Conservation (phyloP, 164 flowering plant genomes). For the Echeveria elegans region DNA sequence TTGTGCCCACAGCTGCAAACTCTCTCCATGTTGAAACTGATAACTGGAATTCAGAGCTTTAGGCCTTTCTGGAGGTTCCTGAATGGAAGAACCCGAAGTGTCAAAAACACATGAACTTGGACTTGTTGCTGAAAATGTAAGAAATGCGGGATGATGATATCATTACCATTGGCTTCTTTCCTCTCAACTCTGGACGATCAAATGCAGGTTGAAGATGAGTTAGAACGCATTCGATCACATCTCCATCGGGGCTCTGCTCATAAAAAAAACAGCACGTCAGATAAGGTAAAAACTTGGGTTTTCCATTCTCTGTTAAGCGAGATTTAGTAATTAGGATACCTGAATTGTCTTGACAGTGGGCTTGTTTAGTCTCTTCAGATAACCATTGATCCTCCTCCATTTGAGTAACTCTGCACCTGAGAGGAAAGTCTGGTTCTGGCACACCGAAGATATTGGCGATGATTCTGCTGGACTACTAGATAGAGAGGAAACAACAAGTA, state of each 20-base stretch:
- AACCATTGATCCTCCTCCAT: slow-evolving; percentile 29
- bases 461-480: neutral
- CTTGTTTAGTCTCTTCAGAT: slow-evolving; percentile 49
- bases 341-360: slow-evolving; percentile 56
- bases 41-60: slow-evolving; percentile 20
- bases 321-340: slow-evolving; percentile 18
- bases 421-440: slow-evolving; percentile 29
- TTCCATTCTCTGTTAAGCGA: neutral
- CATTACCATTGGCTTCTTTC: slow-evolving; percentile 70
- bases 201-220: slow-evolving; percentile 69
- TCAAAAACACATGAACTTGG: neutral
- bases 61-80: slow-evolving; percentile 80
- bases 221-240: slow-evolving; percentile 72
- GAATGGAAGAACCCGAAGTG: neutral
- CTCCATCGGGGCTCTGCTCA: slow-evolving; percentile 91
- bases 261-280: neutral
- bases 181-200: slow-evolving; percentile 32
- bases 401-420: slow-evolving; percentile 29
- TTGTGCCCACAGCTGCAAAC: slow-evolving; percentile 48
- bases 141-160: neutral
- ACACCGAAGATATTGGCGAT: neutral
- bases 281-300: neutral
- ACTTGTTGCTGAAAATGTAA: neutral
- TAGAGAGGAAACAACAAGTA: neutral
- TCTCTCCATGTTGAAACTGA: slow-evolving; percentile 15